These are phyloP conservation scores for Fraxinus nigra DNA, from an alignment of 305 asterid species.

Conservation along the genomic window DNA sequence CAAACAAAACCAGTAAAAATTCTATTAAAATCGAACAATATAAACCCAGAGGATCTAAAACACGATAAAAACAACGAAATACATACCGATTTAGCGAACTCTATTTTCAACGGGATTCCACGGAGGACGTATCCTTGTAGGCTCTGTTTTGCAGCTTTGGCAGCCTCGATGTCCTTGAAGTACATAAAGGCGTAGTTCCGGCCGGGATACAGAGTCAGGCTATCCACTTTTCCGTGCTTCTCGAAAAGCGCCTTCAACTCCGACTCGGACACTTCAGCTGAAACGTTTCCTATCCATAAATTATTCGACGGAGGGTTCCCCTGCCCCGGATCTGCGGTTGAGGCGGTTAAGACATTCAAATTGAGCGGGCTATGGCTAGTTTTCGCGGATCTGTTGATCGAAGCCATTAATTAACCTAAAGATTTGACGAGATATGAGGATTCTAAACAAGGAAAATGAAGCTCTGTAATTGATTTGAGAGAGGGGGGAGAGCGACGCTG, in stretches of 20 bases:
- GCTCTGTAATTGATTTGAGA: not conserved
- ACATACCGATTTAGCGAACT: conserved; percentile 98
- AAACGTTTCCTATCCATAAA: conserved; percentile 84
- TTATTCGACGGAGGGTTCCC: conserved; percentile 67
- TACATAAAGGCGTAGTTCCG: conserved; percentile 80
- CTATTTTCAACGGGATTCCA: conserved; percentile 65
- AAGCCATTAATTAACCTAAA: conserved; percentile 32
- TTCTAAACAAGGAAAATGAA: not conserved
- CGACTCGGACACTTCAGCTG: conserved; percentile 62
- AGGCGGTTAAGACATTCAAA: not conserved
- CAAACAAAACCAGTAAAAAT: not conserved
- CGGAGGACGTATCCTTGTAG: conserved; percentile 68
- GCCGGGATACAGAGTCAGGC: conserved; percentile 64
- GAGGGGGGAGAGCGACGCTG: not conserved
- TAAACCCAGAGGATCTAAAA: conserved; percentile 20
- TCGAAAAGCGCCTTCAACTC: conserved; percentile 60
- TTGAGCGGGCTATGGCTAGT: conserved; percentile 28
- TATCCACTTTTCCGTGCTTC: conserved; percentile 63
- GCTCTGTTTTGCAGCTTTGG: conserved; percentile 63
- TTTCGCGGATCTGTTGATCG: conserved; percentile 34
- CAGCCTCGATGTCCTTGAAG: conserved; percentile 59
- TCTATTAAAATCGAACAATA: not conserved
- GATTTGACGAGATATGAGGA: not conserved
- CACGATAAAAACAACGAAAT: conserved; percentile 28
- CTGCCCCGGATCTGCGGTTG: conserved; percentile 27